phyloP scores from a whole-genome alignment of 371 early-diverging fungal genomes.

The Lichtheimia hyalospora region DNA sequence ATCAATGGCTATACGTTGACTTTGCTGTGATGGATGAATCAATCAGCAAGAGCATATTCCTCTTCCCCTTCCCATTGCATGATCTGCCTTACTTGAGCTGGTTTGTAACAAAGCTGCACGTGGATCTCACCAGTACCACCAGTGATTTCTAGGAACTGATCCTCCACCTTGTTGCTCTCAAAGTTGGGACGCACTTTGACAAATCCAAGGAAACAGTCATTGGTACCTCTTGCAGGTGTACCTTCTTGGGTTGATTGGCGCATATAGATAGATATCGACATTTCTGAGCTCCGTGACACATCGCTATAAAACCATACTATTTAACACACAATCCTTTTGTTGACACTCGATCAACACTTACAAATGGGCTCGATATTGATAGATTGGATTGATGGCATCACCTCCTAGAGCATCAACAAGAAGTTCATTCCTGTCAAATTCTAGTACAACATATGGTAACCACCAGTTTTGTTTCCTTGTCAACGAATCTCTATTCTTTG shows the following conservation, averaged over 20 bases:
- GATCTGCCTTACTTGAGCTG: constrained; percentile 48
- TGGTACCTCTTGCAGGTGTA: constrained; percentile 35
- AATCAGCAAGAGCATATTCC: background rate
- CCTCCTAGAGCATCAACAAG: constrained; percentile 80
- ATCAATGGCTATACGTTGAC: constrained; percentile 75
- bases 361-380: constrained; percentile 89
- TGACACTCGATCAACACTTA: constrained; percentile 39
- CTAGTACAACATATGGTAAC: constrained; percentile 87
- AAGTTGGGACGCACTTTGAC: constrained; percentile 70
- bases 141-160: constrained; percentile 25
- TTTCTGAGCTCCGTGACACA: constrained; percentile 83
- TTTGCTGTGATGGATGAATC: constrained; percentile 29
- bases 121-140: constrained; percentile 69
- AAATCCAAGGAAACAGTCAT: constrained; percentile 70
- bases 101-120: constrained; percentile 72
- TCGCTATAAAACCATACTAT: constrained; percentile 56
- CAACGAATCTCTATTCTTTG: constrained; percentile 63
- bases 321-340: background rate
- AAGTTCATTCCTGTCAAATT: constrained; percentile 94
- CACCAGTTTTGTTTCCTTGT: constrained; percentile 74
- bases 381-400: constrained; percentile 71
- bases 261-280: constrained; percentile 84
- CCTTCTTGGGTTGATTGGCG: constrained; percentile 56
- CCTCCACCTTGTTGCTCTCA: constrained; percentile 53
- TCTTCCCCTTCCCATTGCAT: background rate